These are phyloP conservation scores for Vaccinium vitisidaea DNA, from an alignment of 148 eudicot genomes.

Conservation along the genomic window DNA sequence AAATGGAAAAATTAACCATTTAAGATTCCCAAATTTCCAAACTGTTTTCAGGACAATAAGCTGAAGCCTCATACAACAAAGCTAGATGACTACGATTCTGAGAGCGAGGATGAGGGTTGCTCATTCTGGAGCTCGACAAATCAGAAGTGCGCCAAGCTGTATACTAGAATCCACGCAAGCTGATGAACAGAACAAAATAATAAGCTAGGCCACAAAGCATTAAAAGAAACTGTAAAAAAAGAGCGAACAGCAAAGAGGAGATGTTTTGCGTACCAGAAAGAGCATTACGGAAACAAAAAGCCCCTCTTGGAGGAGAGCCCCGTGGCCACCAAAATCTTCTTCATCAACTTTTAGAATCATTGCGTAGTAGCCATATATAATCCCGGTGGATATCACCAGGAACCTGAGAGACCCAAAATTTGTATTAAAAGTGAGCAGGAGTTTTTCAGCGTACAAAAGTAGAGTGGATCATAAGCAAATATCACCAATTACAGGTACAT, in stretches of 20 bases:
- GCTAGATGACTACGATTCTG: background rate
- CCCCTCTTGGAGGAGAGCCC: constrained; percentile 96
- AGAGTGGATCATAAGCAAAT: background rate
- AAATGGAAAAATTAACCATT: background rate
- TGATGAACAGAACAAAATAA: constrained; percentile 26
- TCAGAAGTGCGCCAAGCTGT: constrained; percentile 95
- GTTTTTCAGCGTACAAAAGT: background rate
- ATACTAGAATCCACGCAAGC: constrained; percentile 92
- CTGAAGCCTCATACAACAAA: constrained; percentile 15
- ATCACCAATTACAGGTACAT: background rate
- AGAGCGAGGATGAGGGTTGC: background rate
- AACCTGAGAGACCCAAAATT: constrained; percentile 47
- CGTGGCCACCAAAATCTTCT: constrained; percentile 96
- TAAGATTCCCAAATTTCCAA: background rate
- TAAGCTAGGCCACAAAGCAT: background rate
- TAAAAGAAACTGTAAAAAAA: constrained; percentile 1
- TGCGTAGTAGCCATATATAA: constrained; percentile 85
- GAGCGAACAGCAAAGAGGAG: background rate
- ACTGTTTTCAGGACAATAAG: background rate
- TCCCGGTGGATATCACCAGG: constrained; percentile 66
- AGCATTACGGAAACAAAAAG: constrained; percentile 89
- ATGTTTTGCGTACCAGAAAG: constrained; percentile 59
- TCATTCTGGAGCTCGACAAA: constrained; percentile 13
- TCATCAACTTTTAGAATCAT: constrained; percentile 79
- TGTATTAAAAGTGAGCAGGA: background rate